Percentiles rank a stretch among this genome's conserved stretches.
Conservation (phyloP, 2,329 filamentous ascomycete species). For the Paraphaeosphaeria sporulosa region DNA sequence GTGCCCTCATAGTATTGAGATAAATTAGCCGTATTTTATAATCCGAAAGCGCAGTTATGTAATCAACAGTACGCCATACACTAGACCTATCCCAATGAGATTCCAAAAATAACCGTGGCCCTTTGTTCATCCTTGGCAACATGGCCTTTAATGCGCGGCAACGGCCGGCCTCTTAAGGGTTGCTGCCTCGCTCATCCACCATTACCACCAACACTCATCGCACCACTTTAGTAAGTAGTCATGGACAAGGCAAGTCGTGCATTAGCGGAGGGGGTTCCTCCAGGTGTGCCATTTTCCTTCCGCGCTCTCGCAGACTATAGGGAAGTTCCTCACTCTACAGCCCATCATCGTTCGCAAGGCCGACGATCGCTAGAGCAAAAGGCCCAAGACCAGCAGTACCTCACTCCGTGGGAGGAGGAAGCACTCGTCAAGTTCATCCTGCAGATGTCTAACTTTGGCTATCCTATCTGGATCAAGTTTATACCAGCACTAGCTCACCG, state of each 20-base stretch:
- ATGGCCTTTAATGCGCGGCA: neutral
- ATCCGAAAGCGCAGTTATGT: neutral
- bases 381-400: conserved; percentile 38
- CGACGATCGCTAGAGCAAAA: conserved; percentile 35
- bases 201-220: neutral
- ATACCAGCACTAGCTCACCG: conserved; percentile 26
- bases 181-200: neutral
- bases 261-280: conserved; percentile 21
- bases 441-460: conserved; percentile 25
- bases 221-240: neutral
- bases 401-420: conserved; percentile 37
- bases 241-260: conserved; percentile 20
- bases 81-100: neutral
- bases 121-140: neutral
- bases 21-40: neutral
- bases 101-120: neutral
- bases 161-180: neutral
- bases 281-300: conserved; percentile 8
- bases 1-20: neutral
- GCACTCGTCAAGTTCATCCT: conserved; percentile 30
- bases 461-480: conserved; percentile 27
- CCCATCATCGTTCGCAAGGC: conserved; percentile 31
- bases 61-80: neutral
- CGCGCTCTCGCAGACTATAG: conserved; percentile 13
- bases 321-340: conserved; percentile 31